Evolutionary conservation across 805 yeast genomes (phyloP).

Genomic region (Isabelozyma heimii): DNA sequence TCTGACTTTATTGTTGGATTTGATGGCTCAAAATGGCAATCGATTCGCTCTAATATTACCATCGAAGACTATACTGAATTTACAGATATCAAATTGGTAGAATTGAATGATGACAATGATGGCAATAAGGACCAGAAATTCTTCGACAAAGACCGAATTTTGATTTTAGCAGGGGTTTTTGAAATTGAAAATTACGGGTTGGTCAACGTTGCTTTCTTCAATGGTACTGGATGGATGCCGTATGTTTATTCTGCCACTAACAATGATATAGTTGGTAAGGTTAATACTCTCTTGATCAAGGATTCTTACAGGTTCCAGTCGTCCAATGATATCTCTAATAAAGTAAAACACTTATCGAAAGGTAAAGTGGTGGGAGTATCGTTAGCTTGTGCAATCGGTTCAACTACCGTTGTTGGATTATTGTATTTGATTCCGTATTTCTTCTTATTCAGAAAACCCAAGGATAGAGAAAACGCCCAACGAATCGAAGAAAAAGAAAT

Average conservation of each 20-base stretch:
- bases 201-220: constrained; percentile 60
- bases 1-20: constrained; percentile 34
- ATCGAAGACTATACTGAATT: constrained; percentile 32
- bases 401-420: constrained; percentile 39
- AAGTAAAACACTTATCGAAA: constrained; percentile 20
- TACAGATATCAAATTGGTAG: constrained; percentile 44
- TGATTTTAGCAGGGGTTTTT: constrained; percentile 60
- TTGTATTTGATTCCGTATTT: constrained; percentile 40
- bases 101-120: constrained; percentile 25
- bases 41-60: constrained; percentile 33
- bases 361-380: constrained; percentile 47
- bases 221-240: constrained; percentile 70
- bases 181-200: constrained; percentile 49
- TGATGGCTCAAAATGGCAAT: constrained; percentile 49
- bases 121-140: constrained; percentile 29
- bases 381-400: constrained; percentile 44
- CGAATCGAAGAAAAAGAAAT: constrained; percentile 43
- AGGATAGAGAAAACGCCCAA: constrained; percentile 9
- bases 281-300: constrained; percentile 30
- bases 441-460: constrained; percentile 27
- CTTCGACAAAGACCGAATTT: constrained; percentile 42
- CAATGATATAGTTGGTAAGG: constrained; percentile 20
- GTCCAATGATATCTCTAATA: constrained; percentile 25
- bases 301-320: constrained; percentile 35
- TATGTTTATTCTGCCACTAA: constrained; percentile 41